These are phyloP conservation scores for Fusarium guadeloupense DNA, from an alignment of 2,329 filamentous ascomycete species.

Conservation along the genomic window DNA sequence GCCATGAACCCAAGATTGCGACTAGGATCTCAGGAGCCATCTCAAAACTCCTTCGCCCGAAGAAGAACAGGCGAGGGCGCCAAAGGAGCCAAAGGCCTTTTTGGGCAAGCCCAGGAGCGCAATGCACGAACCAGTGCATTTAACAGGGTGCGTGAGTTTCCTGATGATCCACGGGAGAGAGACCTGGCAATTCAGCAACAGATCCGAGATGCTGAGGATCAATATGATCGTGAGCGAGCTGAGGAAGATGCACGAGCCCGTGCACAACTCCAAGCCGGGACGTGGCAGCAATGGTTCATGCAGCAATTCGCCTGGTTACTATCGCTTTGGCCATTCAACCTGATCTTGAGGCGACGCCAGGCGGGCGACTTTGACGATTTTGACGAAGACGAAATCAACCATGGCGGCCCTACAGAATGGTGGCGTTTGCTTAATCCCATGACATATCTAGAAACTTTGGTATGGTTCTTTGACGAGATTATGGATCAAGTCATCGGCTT, in stretches of 20 bases:
- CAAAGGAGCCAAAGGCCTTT: constrained; percentile 5
- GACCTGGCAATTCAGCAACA: constrained; percentile 33
- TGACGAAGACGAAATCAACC: constrained; percentile 9
- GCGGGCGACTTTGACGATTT: constrained; percentile 19
- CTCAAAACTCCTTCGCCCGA: neutral
- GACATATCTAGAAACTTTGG: constrained; percentile 44
- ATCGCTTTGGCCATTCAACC: constrained; percentile 31
- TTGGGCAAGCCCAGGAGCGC: constrained; percentile 5
- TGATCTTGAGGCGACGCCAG: constrained; percentile 5
- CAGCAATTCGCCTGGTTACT: constrained; percentile 37
- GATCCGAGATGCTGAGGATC: constrained; percentile 31
- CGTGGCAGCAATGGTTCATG: constrained; percentile 32
- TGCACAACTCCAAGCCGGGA: neutral
- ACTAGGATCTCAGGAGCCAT: neutral
- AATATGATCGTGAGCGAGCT: constrained; percentile 18
- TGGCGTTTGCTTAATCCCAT: constrained; percentile 45
- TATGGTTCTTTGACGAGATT: constrained; percentile 36
- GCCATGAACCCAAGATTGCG: neutral
- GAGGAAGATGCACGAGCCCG: constrained; percentile 5
- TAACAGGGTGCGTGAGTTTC: constrained; percentile 4
- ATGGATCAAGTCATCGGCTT: constrained; percentile 33
- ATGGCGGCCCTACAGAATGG: constrained; percentile 32
- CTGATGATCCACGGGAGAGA: constrained; percentile 20
- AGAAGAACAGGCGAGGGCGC: neutral
- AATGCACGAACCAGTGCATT: constrained; percentile 4